phyloP scores from a whole-genome alignment of 2,329 filamentous ascomycete species.

The Xylaria sp. region DNA sequence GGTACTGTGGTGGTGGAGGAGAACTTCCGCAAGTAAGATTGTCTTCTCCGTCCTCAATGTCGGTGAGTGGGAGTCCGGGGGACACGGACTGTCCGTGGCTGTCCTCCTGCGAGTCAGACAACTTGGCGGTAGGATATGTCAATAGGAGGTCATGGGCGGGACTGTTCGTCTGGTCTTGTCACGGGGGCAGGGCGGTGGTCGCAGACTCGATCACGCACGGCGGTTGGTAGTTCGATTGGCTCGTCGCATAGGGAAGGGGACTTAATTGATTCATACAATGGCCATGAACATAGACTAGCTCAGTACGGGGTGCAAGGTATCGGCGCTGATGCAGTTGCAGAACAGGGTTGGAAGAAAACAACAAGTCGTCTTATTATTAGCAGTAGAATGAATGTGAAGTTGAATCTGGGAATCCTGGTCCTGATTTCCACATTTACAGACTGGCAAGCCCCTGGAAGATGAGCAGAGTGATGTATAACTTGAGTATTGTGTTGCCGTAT shows the following conservation, averaged over 20 bases:
- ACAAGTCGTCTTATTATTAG: not conserved
- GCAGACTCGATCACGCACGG: constrained; percentile 30
- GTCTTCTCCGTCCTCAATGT: constrained; percentile 26
- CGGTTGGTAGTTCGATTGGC: constrained; percentile 19
- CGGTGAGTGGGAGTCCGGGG: constrained; percentile 41
- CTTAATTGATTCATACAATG: constrained; percentile 4
- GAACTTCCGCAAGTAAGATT: constrained; percentile 46
- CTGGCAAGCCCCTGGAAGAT: constrained; percentile 19
- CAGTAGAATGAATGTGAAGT: constrained; percentile 13
- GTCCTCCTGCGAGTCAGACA: constrained; percentile 50
- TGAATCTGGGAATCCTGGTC: constrained; percentile 20
- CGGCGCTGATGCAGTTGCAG: constrained; percentile 6
- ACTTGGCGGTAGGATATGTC: constrained; percentile 44
- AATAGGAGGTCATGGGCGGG: constrained; percentile 9
- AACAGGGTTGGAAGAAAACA: not conserved
- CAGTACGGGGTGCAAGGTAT: constrained; percentile 1
- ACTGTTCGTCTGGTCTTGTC: constrained; percentile 20
- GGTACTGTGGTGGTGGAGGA: constrained; percentile 64
- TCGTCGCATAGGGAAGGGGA: constrained; percentile 20
- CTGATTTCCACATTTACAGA: constrained; percentile 23
- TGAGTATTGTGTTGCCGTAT: not conserved
- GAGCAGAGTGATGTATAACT: constrained; percentile 7
- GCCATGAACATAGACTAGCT: constrained; percentile 4
- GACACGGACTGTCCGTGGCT: constrained; percentile 49
- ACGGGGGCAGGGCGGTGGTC: constrained; percentile 23